Evolutionary conservation across 164 flowering plant genomes (phyloP).

Genomic region (Berberis thunbergii): DNA sequence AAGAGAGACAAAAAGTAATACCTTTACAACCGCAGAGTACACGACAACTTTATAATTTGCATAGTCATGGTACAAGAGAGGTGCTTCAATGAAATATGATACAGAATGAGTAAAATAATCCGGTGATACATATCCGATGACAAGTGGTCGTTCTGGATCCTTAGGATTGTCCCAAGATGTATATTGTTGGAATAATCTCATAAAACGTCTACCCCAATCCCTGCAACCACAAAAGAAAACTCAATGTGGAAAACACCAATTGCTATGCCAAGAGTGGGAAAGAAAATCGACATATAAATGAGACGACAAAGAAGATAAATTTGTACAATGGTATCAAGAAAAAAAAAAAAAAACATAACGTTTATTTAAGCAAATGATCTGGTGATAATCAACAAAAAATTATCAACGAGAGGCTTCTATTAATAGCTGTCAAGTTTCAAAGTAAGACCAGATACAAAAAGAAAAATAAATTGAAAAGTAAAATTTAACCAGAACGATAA

Average conservation of each 20-base stretch:
- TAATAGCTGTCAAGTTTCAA: no score
- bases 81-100: conserved; percentile 96
- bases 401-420: no score
- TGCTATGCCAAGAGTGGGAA: not conserved
- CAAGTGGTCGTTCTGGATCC: conserved; percentile 82
- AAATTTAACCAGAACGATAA: no score
- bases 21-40: conserved; percentile 99
- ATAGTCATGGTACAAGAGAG: conserved; percentile 75
- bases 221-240: conserved; percentile 33
- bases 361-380: no score
- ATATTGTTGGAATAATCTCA: conserved; percentile 66
- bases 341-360: no score
- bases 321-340: no score
- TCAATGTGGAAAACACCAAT: not conserved
- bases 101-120: conserved; percentile 99
- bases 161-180: conserved; percentile 89
- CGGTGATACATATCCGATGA: conserved; percentile 95
- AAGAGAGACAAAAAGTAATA: conserved; percentile 15
- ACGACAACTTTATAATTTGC: conserved; percentile 84
- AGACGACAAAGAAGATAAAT: no score
- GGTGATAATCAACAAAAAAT: no score
- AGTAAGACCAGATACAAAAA: no score
- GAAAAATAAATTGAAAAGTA: no score
- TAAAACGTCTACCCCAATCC: conserved; percentile 96
- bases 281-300: no score